A percentile compares a stretch with the other conserved stretches of the same genome.
phyloP scores from a whole-genome alignment of 2,329 filamentous ascomycete genomes.

The Apiospora saccharicola region DNA sequence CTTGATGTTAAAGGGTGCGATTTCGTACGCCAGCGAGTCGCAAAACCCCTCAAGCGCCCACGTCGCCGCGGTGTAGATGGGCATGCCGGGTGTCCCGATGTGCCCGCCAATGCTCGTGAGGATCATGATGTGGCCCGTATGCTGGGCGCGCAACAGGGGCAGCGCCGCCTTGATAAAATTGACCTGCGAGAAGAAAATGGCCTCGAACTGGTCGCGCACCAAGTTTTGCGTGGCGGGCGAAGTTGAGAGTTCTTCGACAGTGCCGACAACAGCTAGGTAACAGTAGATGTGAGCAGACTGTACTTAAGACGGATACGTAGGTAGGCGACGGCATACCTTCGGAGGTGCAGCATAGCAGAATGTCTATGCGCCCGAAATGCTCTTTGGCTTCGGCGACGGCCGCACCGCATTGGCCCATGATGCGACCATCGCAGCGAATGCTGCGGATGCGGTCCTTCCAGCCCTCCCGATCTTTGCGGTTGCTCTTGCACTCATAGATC shows the following conservation, averaged over 20 bases:
- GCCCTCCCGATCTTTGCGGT: slow-evolving; percentile 70
- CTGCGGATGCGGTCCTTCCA: slow-evolving; percentile 81
- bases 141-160: slow-evolving; percentile 79
- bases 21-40: slow-evolving; percentile 93
- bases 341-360: slow-evolving; percentile 87
- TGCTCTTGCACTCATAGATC: slow-evolving; percentile 72
- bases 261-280: slow-evolving; percentile 77
- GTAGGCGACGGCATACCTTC: slow-evolving; percentile 65
- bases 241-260: slow-evolving; percentile 87
- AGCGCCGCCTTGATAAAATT: slow-evolving; percentile 93
- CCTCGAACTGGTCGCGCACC: slow-evolving; percentile 90
- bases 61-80: slow-evolving; percentile 89
- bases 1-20: slow-evolving; percentile 96
- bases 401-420: slow-evolving; percentile 77
- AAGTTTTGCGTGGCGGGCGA: slow-evolving; percentile 76
- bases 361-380: slow-evolving; percentile 86
- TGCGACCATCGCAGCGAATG: slow-evolving; percentile 68
- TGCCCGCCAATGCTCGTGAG: slow-evolving; percentile 91
- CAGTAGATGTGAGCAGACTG: not conserved
- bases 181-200: slow-evolving; percentile 93
- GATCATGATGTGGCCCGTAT: slow-evolving; percentile 88
- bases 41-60: slow-evolving; percentile 97
- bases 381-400: slow-evolving; percentile 87
- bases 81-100: slow-evolving; percentile 88
- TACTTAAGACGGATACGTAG: not conserved